These are phyloP conservation scores for Magnusiomyces tetraspermus DNA, from an alignment of 1,139 yeast genomes.

Conservation along the genomic window DNA sequence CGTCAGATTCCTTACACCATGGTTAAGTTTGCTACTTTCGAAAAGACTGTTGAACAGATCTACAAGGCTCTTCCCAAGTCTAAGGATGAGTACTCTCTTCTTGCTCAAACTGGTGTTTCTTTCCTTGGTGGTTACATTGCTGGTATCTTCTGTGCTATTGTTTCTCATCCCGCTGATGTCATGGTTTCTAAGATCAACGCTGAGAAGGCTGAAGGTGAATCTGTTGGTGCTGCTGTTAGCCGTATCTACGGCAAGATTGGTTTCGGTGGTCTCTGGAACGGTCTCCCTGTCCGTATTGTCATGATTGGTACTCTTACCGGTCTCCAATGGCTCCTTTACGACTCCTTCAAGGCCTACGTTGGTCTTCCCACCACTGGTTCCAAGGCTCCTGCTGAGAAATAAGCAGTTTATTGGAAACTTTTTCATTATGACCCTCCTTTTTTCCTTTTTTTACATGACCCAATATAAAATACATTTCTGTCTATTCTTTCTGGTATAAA, in stretches of 20 bases:
- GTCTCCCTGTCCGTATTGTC: conserved; percentile 83
- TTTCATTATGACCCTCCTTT: neutral
- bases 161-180: conserved; percentile 95
- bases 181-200: conserved; percentile 88
- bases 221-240: conserved; percentile 53
- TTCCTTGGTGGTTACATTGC: conserved; percentile 93
- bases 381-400: conserved; percentile 1
- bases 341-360: conserved; percentile 80
- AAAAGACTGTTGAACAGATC: conserved; percentile 70
- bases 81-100: conserved; percentile 44
- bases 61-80: conserved; percentile 46
- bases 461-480: neutral
- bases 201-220: conserved; percentile 59
- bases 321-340: conserved; percentile 92
- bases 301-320: conserved; percentile 97
- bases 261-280: conserved; percentile 87
- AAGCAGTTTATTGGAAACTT: neutral
- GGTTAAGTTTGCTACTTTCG: conserved; percentile 92
- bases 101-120: conserved; percentile 86
- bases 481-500: neutral
- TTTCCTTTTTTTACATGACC: neutral
- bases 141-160: conserved; percentile 89
- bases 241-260: conserved; percentile 79
- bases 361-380: conserved; percentile 85
- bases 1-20: conserved; percentile 95